A percentile compares a stretch with the other conserved stretches of the same genome.
These are phyloP conservation scores for Zychaea mexicana DNA, from an alignment of 371 early-diverging fungal genomes.

Conservation along the genomic window DNA sequence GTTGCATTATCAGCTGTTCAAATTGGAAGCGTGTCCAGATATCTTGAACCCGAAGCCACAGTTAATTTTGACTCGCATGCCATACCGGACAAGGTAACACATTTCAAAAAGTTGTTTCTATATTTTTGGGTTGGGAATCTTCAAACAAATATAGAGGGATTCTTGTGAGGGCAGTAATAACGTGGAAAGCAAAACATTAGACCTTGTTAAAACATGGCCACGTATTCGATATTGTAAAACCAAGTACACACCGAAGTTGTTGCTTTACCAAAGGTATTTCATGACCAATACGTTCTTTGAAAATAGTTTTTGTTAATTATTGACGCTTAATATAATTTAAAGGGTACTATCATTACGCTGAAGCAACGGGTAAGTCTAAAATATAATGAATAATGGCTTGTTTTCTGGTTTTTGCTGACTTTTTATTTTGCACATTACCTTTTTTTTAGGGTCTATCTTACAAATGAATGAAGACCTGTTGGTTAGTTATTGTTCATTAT, in stretches of 20 bases:
- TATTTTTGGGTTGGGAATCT: too few relatives aligned
- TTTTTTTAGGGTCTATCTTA: conserved; percentile 52
- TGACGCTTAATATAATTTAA: too few relatives aligned
- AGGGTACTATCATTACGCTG: conserved; percentile 77
- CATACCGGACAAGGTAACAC: conserved; percentile 41
- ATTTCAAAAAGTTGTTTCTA: not conserved
- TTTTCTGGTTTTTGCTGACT: not conserved
- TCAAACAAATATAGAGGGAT: too few relatives aligned
- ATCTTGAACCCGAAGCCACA: conserved; percentile 15
- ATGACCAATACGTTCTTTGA: too few relatives aligned
- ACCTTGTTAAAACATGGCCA: conserved; percentile 61
- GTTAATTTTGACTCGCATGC: conserved; percentile 21
- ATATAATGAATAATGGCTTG: not conserved
- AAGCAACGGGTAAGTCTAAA: conserved; percentile 61
- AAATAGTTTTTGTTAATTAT: too few relatives aligned
- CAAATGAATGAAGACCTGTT: conserved; percentile 55
- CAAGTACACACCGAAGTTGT: conserved; percentile 63
- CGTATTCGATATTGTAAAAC: conserved; percentile 78
- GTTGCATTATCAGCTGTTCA: conserved; percentile 21
- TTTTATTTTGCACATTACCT: not conserved
- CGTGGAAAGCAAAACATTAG: too few relatives aligned
- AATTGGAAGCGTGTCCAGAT: conserved; percentile 40
- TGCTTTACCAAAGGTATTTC: conserved; percentile 85
- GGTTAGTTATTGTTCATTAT: too few relatives aligned
- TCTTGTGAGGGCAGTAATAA: too few relatives aligned